These are phyloP conservation scores for Whalleya microplaca DNA, from an alignment of 2,329 filamentous ascomycete species.

Conservation along the genomic window DNA sequence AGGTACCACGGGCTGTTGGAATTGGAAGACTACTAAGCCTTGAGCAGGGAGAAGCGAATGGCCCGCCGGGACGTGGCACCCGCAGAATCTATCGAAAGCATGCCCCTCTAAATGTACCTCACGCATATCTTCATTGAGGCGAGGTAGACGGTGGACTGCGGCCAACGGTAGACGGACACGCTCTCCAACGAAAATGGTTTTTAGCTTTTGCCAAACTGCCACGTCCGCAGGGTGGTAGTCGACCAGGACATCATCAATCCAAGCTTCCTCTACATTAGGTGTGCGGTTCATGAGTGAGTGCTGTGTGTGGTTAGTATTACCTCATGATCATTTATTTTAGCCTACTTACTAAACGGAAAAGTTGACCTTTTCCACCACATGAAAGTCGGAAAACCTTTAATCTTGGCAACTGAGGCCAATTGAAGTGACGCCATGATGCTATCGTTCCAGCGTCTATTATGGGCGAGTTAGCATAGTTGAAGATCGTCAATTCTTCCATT, in stretches of 20 bases:
- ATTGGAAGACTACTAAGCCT: background rate
- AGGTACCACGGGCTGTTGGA: background rate
- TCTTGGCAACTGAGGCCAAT: slow-evolving; percentile 19
- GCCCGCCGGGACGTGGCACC: background rate
- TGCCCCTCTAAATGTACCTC: slow-evolving; percentile 17
- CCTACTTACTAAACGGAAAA: slow-evolving; percentile 23
- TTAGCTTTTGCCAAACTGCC: slow-evolving; percentile 9
- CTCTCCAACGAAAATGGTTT: slow-evolving; percentile 20
- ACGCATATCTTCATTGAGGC: slow-evolving; percentile 11
- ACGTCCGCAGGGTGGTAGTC: background rate
- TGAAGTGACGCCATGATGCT: background rate
- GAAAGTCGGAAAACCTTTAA: slow-evolving; percentile 25
- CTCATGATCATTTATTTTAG: background rate
- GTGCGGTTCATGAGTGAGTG: slow-evolving; percentile 11
- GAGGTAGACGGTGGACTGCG: background rate
- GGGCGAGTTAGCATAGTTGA: slow-evolving; percentile 9
- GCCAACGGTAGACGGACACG: background rate
- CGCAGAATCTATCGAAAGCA: background rate
- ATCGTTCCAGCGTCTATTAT: too few relatives aligned
- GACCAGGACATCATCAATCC: slow-evolving; percentile 22
- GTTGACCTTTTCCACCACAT: too few relatives aligned
- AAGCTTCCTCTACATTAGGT: slow-evolving; percentile 32
- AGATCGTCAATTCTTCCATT: slow-evolving; percentile 30
- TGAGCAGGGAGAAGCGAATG: background rate
- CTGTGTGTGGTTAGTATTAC: slow-evolving; percentile 19